Base-by-base conservation (phyloP, 495 filamentous ascomycete genomes). In the Schizothecium vesticola region DNA sequence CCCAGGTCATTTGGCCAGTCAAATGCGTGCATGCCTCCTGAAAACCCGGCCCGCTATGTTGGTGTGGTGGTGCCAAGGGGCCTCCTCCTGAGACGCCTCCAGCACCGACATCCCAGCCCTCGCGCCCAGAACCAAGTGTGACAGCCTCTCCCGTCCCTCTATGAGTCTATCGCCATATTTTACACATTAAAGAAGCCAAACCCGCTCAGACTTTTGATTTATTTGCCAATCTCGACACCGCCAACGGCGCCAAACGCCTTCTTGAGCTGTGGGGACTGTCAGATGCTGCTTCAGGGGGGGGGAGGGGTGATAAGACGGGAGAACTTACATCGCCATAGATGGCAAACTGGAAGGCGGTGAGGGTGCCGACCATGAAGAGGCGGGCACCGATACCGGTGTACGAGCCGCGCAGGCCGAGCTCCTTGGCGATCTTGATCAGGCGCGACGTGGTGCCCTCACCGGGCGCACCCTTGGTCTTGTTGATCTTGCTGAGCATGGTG, bases 401-500 rank as follows among this genome's bases (percentile, higher is more conserved):
- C 55, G 87, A 91, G 78, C 95, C 95, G 70, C 87, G 86, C 74
- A 99, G 73, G 76, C 95, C 95, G 73, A 99, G 91, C 83, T 99
- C 95, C 81, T 91, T 91, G 71, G 82, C 93, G 78, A 98, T 98
- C 90, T 97, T 97, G 85, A 97, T 86, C 70, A 99, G 84, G 80
- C 95, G 92, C 81, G 82, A 86, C 72, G 88, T 90, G 76, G 93
- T 99, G 78, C 94, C 89, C 87, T 99, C 94, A 82, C 95, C 95
- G 67, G 95, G 95, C 59, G 89, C 84, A 81, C 95, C 95, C 83
- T 92, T 92, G 82, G 93, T 96, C 92, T 99, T 99, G 92, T 99
- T 99, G 88, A 99, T 99, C 89, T 98, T 98, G 85, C 86, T 90
- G 74, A 99, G 89, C 95, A 98, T 98, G 77, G 95, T 99, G 81